Conservation (phyloP, 2,329 filamentous ascomycete genomes). For the Ascochyta clinopodiicola region DNA sequence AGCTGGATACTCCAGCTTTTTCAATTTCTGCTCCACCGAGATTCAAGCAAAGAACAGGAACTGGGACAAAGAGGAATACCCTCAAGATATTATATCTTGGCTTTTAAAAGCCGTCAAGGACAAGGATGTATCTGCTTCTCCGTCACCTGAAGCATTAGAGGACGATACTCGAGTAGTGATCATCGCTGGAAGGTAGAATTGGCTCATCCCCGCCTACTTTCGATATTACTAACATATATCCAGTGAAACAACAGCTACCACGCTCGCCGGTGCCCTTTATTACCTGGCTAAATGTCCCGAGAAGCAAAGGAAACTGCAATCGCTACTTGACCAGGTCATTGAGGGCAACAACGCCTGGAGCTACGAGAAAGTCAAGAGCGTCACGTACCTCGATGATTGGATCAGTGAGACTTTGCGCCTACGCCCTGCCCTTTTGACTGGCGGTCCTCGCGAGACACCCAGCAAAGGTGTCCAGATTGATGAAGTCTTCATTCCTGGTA, state of each 20-base stretch:
- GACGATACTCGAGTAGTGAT: slow-evolving; percentile 47
- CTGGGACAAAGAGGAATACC: slow-evolving; percentile 33
- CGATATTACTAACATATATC: neutral
- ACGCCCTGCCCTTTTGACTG: slow-evolving; percentile 46
- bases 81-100: slow-evolving; percentile 51
- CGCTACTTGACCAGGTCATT: slow-evolving; percentile 35
- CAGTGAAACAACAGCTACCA: slow-evolving; percentile 46
- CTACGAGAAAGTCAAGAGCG: slow-evolving; percentile 34
- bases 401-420: slow-evolving; percentile 46
- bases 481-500: slow-evolving; percentile 22
- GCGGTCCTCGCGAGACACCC: slow-evolving; percentile 47
- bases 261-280: slow-evolving; percentile 37
- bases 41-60: slow-evolving; percentile 43
- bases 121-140: slow-evolving; percentile 45
- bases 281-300: slow-evolving; percentile 39
- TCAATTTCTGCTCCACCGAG: slow-evolving; percentile 35
- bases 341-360: slow-evolving; percentile 30
- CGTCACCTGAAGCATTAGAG: slow-evolving; percentile 35
- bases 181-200: slow-evolving; percentile 40
- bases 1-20: slow-evolving; percentile 38
- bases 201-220: neutral
- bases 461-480: slow-evolving; percentile 36
- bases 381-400: slow-evolving; percentile 39
- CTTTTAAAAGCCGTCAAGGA: slow-evolving; percentile 49
- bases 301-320: slow-evolving; percentile 37